Percentiles rank a stretch among this genome's conserved stretches.
Evolutionary conservation across 352 stramenopile species (phyloP).

Genomic region (Globisporangium orthogonon): DNA sequence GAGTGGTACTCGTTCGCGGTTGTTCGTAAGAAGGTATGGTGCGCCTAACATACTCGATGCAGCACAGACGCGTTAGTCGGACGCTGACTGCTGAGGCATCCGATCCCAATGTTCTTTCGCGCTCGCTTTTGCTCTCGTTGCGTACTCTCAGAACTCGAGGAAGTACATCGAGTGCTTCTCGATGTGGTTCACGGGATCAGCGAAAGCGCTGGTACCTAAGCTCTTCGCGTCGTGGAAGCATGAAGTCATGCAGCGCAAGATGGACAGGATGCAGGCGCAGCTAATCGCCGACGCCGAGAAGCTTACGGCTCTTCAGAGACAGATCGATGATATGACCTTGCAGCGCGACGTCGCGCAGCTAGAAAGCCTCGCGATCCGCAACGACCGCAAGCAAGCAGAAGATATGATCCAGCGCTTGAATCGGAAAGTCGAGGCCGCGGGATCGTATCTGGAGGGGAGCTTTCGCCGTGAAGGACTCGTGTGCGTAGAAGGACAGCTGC

Average conservation of each 20-base stretch:
- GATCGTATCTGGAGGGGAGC: slow-evolving; percentile 40
- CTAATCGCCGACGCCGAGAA: slow-evolving; percentile 26
- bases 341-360: slow-evolving; percentile 46
- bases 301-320: slow-evolving; percentile 31
- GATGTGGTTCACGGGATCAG: slow-evolving; percentile 53
- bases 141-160: slow-evolving; percentile 37
- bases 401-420: slow-evolving; percentile 38
- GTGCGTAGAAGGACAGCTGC: slow-evolving; percentile 55
- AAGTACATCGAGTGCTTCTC: slow-evolving; percentile 76
- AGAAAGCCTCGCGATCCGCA: slow-evolving; percentile 43
- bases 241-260: slow-evolving; percentile 18
- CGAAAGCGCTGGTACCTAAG: slow-evolving; percentile 43
- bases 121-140: background rate
- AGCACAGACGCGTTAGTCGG: background rate
- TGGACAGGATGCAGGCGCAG: slow-evolving; percentile 30
- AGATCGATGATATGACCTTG: slow-evolving; percentile 41
- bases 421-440: slow-evolving; percentile 52
- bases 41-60: no score
- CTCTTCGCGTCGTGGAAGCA: slow-evolving; percentile 54
- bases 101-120: background rate
- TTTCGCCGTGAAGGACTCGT: slow-evolving; percentile 40
- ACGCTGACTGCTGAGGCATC: background rate
- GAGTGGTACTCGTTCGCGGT: slow-evolving; percentile 61
- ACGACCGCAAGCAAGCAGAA: slow-evolving; percentile 57
- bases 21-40: slow-evolving; percentile 51